These are phyloP conservation scores for Neonectria coccinea DNA, from an alignment of 2,329 filamentous ascomycete species.

Conservation along the genomic window DNA sequence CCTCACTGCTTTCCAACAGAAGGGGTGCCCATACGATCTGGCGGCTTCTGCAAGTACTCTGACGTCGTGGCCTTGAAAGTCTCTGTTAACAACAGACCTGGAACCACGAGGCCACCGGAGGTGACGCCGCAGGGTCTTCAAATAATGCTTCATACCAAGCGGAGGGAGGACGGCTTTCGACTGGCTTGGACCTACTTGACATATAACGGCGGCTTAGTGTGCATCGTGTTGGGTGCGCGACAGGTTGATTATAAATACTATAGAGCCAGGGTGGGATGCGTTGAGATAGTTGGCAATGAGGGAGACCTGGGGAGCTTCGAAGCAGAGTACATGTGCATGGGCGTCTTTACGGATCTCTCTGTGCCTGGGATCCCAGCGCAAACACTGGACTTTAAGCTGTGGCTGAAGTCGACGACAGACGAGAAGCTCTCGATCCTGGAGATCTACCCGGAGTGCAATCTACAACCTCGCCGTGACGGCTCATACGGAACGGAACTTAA, in stretches of 20 bases:
- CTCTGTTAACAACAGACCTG: background rate
- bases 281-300: constrained; percentile 10
- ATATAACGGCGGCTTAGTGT: constrained; percentile 8
- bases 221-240: constrained; percentile 6
- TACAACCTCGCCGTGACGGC: constrained; percentile 4
- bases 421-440: constrained; percentile 16
- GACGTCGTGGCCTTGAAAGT: constrained; percentile 6
- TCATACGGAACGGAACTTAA: constrained; percentile 14
- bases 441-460: constrained; percentile 13
- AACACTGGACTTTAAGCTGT: constrained; percentile 13
- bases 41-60: constrained; percentile 12
- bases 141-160: constrained; percentile 17
- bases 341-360: constrained; percentile 17
- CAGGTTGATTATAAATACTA: constrained; percentile 15
- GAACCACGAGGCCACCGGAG: constrained; percentile 8
- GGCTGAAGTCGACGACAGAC: constrained; percentile 16
- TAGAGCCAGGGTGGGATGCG: constrained; percentile 5
- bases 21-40: constrained; percentile 15
- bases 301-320: constrained; percentile 3
- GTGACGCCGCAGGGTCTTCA: constrained; percentile 17
- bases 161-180: background rate
- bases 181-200: constrained; percentile 20
- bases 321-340: constrained; percentile 16
- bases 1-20: constrained; percentile 19
- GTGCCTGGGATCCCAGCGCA: constrained; percentile 7